Base-by-base conservation (phyloP, 2,329 filamentous ascomycete species). In the Macrophomina pseudophaseolina region DNA sequence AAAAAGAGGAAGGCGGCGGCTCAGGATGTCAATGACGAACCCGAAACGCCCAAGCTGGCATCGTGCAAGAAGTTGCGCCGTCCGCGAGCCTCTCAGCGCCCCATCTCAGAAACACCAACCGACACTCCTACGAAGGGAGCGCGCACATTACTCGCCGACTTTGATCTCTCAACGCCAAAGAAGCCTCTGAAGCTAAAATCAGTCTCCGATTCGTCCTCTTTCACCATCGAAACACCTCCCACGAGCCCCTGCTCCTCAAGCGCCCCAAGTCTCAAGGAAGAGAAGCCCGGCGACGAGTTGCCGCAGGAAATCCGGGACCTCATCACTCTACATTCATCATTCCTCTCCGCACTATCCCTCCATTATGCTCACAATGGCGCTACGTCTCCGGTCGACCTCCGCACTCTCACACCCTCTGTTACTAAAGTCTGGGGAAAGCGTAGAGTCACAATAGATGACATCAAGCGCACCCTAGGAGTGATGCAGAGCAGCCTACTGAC, bases 321-420 rank as follows among this genome's bases (percentile, higher is more conserved):
- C 49, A 76, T 80, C 58, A 71, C 73, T n/a, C 75, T 85, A 7
- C 80, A 84, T 70, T 76, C 77, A 8, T 80, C 82, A 42, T 83
- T 85, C 69, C 78, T 85, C 18, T 80, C 79, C 16, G 80, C 83
- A n/a, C 74, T 84, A 12, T 80, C 81, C 5, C 74, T 85, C 33
- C 81, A 84, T 70, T 83, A 81, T 69, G 80, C 83, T 23, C 83
- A 85, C 71, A 82, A 84, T 66, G 81, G 80, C 54, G 79, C 78
- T 12, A 75, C 80, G 5, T 75, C 79, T 16, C 77, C 82, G n/a
- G 76, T 80, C 64, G 76, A 83, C 66, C 71, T 83, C 28, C 70
- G 74, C 30, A 71, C 74, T 28, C 69, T 85, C 35, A 75, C 79
- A 28, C 74, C 77, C 30, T 76, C 78, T 7, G 74, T 82, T 52